A percentile compares a stretch with the other conserved stretches of the same genome.
phyloP scores from a whole-genome alignment of 208 protist species.

The Trypanosoma caninum region DNA sequence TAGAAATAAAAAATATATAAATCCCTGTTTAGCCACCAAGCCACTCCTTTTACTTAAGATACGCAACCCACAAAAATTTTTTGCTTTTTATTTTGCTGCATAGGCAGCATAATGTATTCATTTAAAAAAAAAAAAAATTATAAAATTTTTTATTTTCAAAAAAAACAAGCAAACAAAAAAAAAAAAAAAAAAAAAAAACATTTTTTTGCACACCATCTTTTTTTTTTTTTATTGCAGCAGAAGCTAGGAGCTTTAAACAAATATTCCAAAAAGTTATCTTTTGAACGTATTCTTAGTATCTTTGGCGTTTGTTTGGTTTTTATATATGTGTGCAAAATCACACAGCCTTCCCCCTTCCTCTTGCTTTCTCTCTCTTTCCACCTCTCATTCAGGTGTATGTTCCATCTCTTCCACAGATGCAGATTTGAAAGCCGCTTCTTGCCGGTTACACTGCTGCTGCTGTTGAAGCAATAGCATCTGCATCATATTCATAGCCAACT shows the following conservation, averaged over 20 bases:
- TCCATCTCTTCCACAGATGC: neutral
- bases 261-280: no score
- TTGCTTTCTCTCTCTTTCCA: neutral
- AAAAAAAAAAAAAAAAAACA: constrained; percentile 11
- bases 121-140: no score
- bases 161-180: no score
- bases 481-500: constrained; percentile 36
- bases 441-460: constrained; percentile 14
- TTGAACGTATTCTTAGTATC: neutral
- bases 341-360: neutral
- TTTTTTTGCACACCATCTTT: neutral
- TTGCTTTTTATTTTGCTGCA: neutral
- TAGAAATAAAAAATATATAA: neutral
- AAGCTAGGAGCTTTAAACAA: no score
- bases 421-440: neutral
- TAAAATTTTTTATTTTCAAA: no score
- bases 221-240: no score
- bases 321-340: no score
- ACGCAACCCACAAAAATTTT: no score
- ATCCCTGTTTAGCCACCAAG: no score
- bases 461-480: constrained; percentile 29
- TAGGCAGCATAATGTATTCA: no score
- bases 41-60: no score
- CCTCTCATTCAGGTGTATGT: neutral
- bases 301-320: no score